Percentiles rank a stretch among this genome's conserved stretches.
Evolutionary conservation across 1,139 yeast genomes (phyloP).

Genomic region (Pichia inconspicua): DNA sequence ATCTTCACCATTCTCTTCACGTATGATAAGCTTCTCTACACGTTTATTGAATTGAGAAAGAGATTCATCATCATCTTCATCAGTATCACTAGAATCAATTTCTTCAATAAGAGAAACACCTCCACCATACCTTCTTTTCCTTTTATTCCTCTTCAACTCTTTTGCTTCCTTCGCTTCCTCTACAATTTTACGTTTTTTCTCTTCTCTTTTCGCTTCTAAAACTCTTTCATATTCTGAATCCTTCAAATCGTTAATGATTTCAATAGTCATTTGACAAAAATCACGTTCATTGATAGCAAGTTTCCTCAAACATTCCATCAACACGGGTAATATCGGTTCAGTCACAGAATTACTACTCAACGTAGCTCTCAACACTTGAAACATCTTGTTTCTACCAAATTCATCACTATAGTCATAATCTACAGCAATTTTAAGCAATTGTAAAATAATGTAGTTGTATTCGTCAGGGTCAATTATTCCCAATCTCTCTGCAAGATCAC

Average conservation of each 20-base stretch:
- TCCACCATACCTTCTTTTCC: conserved; percentile 26
- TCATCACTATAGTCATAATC: conserved; percentile 87
- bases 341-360: conserved; percentile 34
- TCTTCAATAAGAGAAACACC: conserved; percentile 17
- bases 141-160: not conserved
- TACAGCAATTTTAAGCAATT: conserved; percentile 58
- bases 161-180: conserved; percentile 12
- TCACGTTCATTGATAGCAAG: conserved; percentile 76
- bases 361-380: conserved; percentile 60
- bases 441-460: conserved; percentile 68
- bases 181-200: conserved; percentile 17
- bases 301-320: conserved; percentile 59
- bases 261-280: conserved; percentile 78
- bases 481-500: conserved; percentile 15
- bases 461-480: conserved; percentile 40
- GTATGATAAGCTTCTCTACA: conserved; percentile 4
- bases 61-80: conserved; percentile 15
- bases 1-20: conserved; percentile 18
- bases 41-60: conserved; percentile 7
- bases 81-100: not conserved
- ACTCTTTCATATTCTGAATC: conserved; percentile 47
- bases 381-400: conserved; percentile 77
- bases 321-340: conserved; percentile 39
- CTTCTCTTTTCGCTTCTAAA: conserved; percentile 23
- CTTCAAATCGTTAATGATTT: conserved; percentile 75